Conservation (phyloP, 192 early-diverging fungal species). For the Fimicolochytrium jonesii region DNA sequence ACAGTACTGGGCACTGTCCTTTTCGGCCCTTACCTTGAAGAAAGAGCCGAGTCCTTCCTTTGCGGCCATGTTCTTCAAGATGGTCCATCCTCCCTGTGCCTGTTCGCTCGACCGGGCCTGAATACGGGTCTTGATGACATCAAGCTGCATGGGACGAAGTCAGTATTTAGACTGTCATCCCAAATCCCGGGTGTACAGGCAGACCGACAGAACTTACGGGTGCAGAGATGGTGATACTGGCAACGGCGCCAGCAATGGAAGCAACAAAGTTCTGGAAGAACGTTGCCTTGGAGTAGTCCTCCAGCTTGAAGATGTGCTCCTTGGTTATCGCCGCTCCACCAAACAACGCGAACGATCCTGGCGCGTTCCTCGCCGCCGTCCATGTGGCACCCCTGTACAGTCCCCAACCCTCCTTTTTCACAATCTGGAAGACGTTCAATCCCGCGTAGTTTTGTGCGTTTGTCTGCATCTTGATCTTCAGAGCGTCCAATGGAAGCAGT, state of each 20-base stretch:
- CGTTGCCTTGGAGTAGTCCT: constrained; percentile 94
- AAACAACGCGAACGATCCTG: constrained; percentile 92
- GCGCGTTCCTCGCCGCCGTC: constrained; percentile 97
- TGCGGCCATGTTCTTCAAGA: constrained; percentile 83
- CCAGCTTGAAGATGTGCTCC: constrained; percentile 84
- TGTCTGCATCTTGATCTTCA: constrained; percentile 98
- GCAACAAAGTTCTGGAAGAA: constrained; percentile 97
- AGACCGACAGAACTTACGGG: constrained; percentile 46
- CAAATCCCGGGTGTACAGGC: too few species aligned
- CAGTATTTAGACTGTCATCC: too few species aligned
- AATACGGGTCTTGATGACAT: constrained; percentile 99
- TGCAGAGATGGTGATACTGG: constrained; percentile 89
- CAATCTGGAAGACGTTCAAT: constrained; percentile 71
- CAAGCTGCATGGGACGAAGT: too few species aligned
- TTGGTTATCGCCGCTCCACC: constrained; percentile 92
- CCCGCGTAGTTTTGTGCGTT: constrained; percentile 86
- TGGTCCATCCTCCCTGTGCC: constrained; percentile 81
- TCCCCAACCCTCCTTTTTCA: constrained; percentile 83
- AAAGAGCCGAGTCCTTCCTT: constrained; percentile 89
- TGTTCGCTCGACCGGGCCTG: constrained; percentile 86
- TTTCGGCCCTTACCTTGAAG: constrained; percentile 72
- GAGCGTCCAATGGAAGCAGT: constrained; percentile 90
- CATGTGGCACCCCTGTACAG: constrained; percentile 95
- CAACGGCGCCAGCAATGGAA: constrained; percentile 93
- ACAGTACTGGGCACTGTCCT: too few species aligned